Percentiles rank a stretch among this genome's conserved stretches.
Evolutionary conservation across 768 basidiomycete genomes (phyloP).

Genomic region (Agrocybe praecox): DNA sequence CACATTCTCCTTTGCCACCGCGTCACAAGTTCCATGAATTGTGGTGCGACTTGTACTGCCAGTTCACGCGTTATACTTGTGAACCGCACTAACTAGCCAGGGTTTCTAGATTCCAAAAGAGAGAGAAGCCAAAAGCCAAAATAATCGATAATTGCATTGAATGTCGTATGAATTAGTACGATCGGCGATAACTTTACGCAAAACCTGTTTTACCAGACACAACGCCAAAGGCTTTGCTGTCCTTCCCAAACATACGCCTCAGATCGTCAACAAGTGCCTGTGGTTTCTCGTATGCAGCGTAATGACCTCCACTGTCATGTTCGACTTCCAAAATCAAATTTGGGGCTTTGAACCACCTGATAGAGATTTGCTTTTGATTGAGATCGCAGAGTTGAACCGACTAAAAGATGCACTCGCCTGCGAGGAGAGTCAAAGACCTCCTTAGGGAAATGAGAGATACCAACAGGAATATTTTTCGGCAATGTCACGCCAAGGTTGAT

Average conservation of each 20-base stretch:
- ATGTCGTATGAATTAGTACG: too few relatives aligned
- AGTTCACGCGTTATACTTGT: too few relatives aligned
- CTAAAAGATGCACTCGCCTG: slow-evolving; percentile 9
- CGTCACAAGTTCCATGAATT: too few relatives aligned
- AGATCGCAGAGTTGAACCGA: neutral
- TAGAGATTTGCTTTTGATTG: too few relatives aligned
- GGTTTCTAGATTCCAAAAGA: too few relatives aligned
- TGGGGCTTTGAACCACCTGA: slow-evolving; percentile 1
- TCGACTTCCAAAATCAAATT: slow-evolving; percentile 42
- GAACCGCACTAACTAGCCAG: too few relatives aligned
- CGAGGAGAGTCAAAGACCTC: slow-evolving; percentile 38
- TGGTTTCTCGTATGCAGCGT: slow-evolving; percentile 54
- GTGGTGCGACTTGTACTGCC: too few relatives aligned
- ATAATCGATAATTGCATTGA: too few relatives aligned
- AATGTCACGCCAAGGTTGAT: neutral
- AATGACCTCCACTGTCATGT: slow-evolving; percentile 57
- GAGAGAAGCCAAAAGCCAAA: too few relatives aligned
- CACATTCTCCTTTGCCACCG: too few relatives aligned
- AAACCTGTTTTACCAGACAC: slow-evolving; percentile 47
- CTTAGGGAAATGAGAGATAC: slow-evolving; percentile 53
- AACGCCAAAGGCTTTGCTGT: slow-evolving; percentile 47
- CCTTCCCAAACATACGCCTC: slow-evolving; percentile 55
- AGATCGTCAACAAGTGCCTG: slow-evolving; percentile 48
- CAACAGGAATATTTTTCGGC: slow-evolving; percentile 40
- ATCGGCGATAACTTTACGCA: too few relatives aligned